A percentile compares a stretch with the other conserved stretches of the same genome.
Evolutionary conservation across 345 rosid species (phyloP).

Genomic region (Carallia pectinifolia): DNA sequence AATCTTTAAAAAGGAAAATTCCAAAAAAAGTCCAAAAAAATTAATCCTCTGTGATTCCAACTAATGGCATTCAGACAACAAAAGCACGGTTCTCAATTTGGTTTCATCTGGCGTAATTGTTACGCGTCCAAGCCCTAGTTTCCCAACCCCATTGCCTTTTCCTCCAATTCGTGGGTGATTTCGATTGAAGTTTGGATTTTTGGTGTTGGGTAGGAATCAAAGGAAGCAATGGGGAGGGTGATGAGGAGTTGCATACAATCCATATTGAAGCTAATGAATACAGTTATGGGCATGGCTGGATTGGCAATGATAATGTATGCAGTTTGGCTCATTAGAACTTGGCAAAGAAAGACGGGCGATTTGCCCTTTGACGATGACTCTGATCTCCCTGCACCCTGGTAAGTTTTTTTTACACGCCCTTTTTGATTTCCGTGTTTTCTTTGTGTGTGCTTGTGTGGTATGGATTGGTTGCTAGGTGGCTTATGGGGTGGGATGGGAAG

Average conservation of each 20-base stretch:
- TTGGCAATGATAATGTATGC: slow-evolving; percentile 64
- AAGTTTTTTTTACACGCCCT: slow-evolving; percentile 13
- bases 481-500: not conserved
- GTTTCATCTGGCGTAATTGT: not conserved
- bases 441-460: not conserved
- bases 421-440: not conserved
- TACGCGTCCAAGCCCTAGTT: not conserved
- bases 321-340: slow-evolving; percentile 69
- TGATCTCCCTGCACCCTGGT: slow-evolving; percentile 67
- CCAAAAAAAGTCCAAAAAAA: too few relatives aligned
- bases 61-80: too few relatives aligned
- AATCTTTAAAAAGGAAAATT: too few relatives aligned
- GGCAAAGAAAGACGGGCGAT: slow-evolving; percentile 61
- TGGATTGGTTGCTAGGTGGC: slow-evolving; percentile 9
- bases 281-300: slow-evolving; percentile 81
- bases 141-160: not conserved
- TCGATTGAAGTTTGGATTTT: slow-evolving; percentile 14
- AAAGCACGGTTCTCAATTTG: too few relatives aligned
- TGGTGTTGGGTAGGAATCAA: not conserved
- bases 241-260: slow-evolving; percentile 75
- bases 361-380: slow-evolving; percentile 42
- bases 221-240: slow-evolving; percentile 36
- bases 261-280: slow-evolving; percentile 69
- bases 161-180: not conserved
- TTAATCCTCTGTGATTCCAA: too few relatives aligned